Evolutionary conservation across 192 early-diverging fungal species (phyloP).

Genomic region (Gamsiella multidivaricata): DNA sequence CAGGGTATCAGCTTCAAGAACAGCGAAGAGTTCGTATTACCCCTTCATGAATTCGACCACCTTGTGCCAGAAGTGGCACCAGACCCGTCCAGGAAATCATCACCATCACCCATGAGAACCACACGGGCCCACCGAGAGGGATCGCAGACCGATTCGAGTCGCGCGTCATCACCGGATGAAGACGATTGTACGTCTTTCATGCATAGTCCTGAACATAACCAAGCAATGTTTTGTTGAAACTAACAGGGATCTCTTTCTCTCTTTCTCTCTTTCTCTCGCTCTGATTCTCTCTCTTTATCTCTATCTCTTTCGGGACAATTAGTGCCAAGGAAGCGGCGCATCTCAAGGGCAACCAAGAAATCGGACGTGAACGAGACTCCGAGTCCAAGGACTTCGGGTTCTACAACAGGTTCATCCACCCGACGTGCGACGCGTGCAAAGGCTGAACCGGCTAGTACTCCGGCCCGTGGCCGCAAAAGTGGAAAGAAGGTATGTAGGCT

Average conservation of each 20-base stretch:
- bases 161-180: constrained; percentile 62
- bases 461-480: constrained; percentile 44
- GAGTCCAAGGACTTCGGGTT: constrained; percentile 35
- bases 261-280: too few relatives aligned
- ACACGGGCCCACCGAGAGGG: constrained; percentile 53
- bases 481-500: constrained; percentile 32
- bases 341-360: constrained; percentile 38
- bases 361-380: constrained; percentile 51
- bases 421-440: constrained; percentile 38
- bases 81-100: constrained; percentile 48
- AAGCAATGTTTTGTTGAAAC: too few relatives aligned
- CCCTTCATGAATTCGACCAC: constrained; percentile 59
- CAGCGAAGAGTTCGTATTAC: constrained; percentile 61
- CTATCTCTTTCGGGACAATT: too few relatives aligned
- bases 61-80: constrained; percentile 56
- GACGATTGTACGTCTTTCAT: constrained; percentile 59
- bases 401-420: constrained; percentile 16
- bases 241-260: too few relatives aligned
- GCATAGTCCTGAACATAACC: too few relatives aligned
- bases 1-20: constrained; percentile 47
- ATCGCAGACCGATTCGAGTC: constrained; percentile 60
- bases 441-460: constrained; percentile 23
- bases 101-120: constrained; percentile 51
- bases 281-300: too few relatives aligned
- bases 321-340: constrained; percentile 43